Conservation (phyloP, 140 eudicot genomes). For the Anethum foeniculum region DNA sequence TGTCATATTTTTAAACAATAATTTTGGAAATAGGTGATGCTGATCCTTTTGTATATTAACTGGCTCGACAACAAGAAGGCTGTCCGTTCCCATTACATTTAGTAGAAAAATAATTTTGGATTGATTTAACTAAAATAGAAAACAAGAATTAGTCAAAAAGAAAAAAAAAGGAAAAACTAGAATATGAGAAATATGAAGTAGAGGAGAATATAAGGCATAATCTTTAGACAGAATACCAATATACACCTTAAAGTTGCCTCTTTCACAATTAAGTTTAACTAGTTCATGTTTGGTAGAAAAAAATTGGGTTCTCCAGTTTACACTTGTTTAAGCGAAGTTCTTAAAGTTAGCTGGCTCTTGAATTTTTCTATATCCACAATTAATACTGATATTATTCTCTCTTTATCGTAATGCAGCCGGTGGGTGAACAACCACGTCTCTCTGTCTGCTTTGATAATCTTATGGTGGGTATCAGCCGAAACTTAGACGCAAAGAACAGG, state of each 20-base stretch:
- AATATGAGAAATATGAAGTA: neutral
- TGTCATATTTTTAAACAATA: neutral
- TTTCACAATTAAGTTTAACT: neutral
- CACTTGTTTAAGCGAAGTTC: neutral
- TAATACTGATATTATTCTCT: neutral
- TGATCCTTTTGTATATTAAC: neutral
- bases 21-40: neutral
- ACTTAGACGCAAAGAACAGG: constrained; percentile 25
- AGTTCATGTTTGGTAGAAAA: neutral
- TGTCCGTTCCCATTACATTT: neutral
- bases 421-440: constrained; percentile 27
- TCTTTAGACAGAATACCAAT: neutral
- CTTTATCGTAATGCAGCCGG: constrained; percentile 19
- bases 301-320: neutral
- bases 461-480: constrained; percentile 21
- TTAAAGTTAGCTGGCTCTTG: neutral
- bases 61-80: neutral
- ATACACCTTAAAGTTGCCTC: neutral
- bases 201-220: neutral
- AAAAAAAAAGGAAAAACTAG: neutral
- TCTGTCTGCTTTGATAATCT: constrained; percentile 26
- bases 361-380: neutral
- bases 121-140: neutral
- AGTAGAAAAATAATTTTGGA: neutral
- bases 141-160: neutral